These are phyloP conservation scores for Pseudohalonectria lignicola DNA, from an alignment of 2,329 filamentous ascomycete species.

Conservation along the genomic window DNA sequence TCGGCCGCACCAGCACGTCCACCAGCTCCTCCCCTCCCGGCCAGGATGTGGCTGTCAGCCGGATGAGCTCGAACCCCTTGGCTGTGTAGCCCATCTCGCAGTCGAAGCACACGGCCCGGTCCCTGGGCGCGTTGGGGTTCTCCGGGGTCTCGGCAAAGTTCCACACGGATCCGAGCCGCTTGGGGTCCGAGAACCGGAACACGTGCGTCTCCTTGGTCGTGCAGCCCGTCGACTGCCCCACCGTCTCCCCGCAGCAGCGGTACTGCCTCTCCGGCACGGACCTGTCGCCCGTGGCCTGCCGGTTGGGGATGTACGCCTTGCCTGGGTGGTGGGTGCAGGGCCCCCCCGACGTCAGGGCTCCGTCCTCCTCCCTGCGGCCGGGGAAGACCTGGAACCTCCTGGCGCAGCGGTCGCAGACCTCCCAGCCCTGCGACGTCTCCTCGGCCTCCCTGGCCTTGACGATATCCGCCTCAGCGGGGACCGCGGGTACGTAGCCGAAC, in stretches of 20 bases:
- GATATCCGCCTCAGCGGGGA: slow-evolving; percentile 58
- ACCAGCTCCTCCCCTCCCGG: slow-evolving; percentile 63
- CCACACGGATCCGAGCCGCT: slow-evolving; percentile 64
- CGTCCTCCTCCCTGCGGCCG: slow-evolving; percentile 67
- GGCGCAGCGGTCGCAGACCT: slow-evolving; percentile 79
- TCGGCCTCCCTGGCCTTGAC: slow-evolving; percentile 54
- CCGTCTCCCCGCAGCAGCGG: slow-evolving; percentile 65
- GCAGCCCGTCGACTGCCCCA: slow-evolving; percentile 69
- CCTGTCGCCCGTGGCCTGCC: slow-evolving; percentile 40
- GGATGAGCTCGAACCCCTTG: slow-evolving; percentile 76
- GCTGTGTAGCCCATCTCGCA: slow-evolving; percentile 98
- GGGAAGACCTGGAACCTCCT: slow-evolving; percentile 88
- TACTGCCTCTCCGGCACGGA: slow-evolving; percentile 51
- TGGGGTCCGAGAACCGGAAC: slow-evolving; percentile 70
- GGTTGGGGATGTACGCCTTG: slow-evolving; percentile 49
- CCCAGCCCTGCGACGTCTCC: slow-evolving; percentile 61
- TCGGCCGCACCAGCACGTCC: slow-evolving; percentile 43
- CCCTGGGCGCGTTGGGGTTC: slow-evolving; percentile 37
- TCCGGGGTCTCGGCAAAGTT: slow-evolving; percentile 72
- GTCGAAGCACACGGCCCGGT: slow-evolving; percentile 72
- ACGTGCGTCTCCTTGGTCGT: slow-evolving; percentile 64
- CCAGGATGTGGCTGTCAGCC: slow-evolving; percentile 83
- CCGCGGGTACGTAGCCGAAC: slow-evolving; percentile 63
- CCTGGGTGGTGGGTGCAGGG: slow-evolving; percentile 74
- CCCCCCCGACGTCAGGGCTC: slow-evolving; percentile 64